phyloP scores from a whole-genome alignment of 176 grass and related monocot species.

The Triticum turgidum region DNA sequence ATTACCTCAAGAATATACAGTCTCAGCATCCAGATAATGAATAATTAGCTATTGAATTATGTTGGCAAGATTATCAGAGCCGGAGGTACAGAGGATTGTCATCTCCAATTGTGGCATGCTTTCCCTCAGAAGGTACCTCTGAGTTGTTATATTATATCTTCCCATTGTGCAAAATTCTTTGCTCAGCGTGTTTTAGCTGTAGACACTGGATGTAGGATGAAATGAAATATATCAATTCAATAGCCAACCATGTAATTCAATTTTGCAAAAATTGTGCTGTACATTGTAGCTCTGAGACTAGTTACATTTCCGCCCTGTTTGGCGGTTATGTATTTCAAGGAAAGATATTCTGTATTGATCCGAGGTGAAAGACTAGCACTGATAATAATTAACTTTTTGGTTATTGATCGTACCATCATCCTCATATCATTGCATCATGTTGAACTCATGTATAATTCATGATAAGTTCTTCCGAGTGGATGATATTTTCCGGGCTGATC shows the following conservation, averaged over 20 bases:
- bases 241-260: slow-evolving; percentile 21
- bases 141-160: slow-evolving; percentile 24
- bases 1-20: slow-evolving; percentile 58
- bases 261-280: slow-evolving; percentile 31
- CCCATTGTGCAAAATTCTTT: slow-evolving; percentile 33
- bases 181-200: slow-evolving; percentile 30
- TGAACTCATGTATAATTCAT: not conserved
- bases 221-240: slow-evolving; percentile 24
- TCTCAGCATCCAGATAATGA: slow-evolving; percentile 22
- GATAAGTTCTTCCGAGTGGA: not conserved
- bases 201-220: slow-evolving; percentile 25
- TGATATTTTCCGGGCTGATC: slow-evolving; percentile 5
- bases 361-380: not conserved
- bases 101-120: slow-evolving; percentile 14
- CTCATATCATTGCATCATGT: not conserved
- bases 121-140: slow-evolving; percentile 13
- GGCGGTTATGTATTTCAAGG: not conserved
- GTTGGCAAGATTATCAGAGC: slow-evolving; percentile 24
- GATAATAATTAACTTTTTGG: not conserved
- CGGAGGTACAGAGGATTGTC: slow-evolving; percentile 26
- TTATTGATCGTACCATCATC: not conserved
- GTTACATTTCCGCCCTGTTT: not conserved
- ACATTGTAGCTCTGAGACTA: slow-evolving; percentile 25
- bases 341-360: not conserved
- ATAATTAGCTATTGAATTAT: slow-evolving; percentile 33